Base-by-base conservation (phyloP, 352 stramenopile species). In the Phytophthora parvispora region DNA sequence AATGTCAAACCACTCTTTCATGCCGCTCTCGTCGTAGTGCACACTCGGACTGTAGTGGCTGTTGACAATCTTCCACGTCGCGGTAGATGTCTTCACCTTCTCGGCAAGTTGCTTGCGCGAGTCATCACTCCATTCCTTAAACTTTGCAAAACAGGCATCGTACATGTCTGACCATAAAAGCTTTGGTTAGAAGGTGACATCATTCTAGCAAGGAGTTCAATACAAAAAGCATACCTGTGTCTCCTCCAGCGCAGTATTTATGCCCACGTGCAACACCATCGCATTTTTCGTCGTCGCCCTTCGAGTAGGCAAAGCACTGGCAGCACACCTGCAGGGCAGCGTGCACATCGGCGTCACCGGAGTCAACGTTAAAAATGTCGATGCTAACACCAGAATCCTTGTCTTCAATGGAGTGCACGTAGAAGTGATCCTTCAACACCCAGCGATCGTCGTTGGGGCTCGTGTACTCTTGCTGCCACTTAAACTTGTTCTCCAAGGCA, bases 301-400 rank as follows among this genome's bases (percentile, higher is more conserved):
- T 34, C 4, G 70, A 57, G 70, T 92, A 92, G n/a, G 77, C 84
- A 59, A 85, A 92, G 73, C 84, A 92, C 63, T 92, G 84, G 59
- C 84, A 92, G 66, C 84, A 92, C n/a, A 92, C 80, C 32, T 90
- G 75, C 16, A 74, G 68, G 25, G 72, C 75, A 25, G 69, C 81
- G 60, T 90, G 81, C 25, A 77, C 64, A 36, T 80, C 77, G 10
- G 83, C 83, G 48, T 81, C 75, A 47, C 83, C 85, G 6, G 75
- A 81, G 53, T 90, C 82, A 10, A 90, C 56, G 61, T 88, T 90
- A 60, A 75, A 90, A 25, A 90, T 83, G 15, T 90, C 82, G 28
- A 90, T 75, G 13, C 48, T 73, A 3, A 83, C 52, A 20, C 72
- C 74, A 8, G 58, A 69, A 4, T 31, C 53, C 7, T 20, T 24